Conservation (phyloP, 2,329 filamentous ascomycete genomes). For the Apiospora phragmitis region DNA sequence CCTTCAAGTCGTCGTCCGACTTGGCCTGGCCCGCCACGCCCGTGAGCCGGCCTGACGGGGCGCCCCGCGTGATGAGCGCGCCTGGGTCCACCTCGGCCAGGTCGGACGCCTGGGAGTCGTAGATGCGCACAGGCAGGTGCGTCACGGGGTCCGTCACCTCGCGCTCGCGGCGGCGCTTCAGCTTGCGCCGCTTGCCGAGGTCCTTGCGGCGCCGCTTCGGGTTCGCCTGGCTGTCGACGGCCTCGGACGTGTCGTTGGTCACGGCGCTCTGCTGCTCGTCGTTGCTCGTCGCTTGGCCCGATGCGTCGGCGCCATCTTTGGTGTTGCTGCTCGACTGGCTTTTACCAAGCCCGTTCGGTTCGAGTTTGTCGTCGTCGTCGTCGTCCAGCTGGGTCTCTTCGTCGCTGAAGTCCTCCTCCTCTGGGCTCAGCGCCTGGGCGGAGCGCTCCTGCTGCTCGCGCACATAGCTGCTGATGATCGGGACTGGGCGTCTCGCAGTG, state of each 20-base stretch:
- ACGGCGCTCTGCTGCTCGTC: neutral
- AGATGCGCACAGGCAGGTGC: constrained; percentile 7
- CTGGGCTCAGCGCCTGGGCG: constrained; percentile 1
- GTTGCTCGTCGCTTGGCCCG: neutral
- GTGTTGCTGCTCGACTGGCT: neutral
- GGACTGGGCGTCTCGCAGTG: constrained; percentile 8
- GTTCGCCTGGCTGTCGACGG: neutral
- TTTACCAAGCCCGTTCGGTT: neutral
- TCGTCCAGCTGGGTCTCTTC: neutral
- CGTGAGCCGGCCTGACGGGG: constrained; percentile 4
- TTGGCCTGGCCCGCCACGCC: constrained; percentile 8
- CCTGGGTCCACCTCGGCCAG: neutral
- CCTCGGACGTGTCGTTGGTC: constrained; percentile 9
- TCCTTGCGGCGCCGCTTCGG: constrained; percentile 9
- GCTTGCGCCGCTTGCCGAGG: neutral
- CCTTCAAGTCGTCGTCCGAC: neutral
- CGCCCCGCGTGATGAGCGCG: neutral
- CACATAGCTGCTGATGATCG: constrained; percentile 8
- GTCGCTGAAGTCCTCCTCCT: neutral
- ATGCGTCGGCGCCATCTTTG: neutral
- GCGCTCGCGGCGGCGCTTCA: neutral
- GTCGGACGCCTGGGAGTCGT: constrained; percentile 10
- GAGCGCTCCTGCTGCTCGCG: neutral
- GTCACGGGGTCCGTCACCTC: constrained; percentile 11
- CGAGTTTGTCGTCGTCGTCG: neutral